Evolutionary conservation across 2,329 filamentous ascomycete species (phyloP), one percentile per base, ranked within the genome.

Genomic region (Ambrosiella cleistominuta): DNA sequence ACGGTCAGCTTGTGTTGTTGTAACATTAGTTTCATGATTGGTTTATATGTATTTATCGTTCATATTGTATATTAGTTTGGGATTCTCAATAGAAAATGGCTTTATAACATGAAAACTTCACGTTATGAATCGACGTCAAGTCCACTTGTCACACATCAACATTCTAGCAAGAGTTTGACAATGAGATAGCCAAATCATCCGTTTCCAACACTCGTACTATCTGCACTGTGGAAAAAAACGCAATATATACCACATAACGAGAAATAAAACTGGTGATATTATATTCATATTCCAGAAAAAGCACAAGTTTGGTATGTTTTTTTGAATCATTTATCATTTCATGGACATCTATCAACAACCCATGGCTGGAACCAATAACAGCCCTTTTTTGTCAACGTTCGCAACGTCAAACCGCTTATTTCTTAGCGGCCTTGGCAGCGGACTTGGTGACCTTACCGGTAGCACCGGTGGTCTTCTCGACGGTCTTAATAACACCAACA

Each of bases 401-500:
- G 38, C 36, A 39, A 38, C 19, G 53, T 53, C 35, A 61, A 58
- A 11, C 45, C 40, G 49, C 65, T 83, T 86, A 86, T 77, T 86
- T 86, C 82, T 85, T 85, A 72, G 71, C 70, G 70, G 81, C 80
- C 81, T 86, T 86, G 73, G 81, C 81, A 71, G 83, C 82, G 67
- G 79, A 81, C 78, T 82, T 82, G 76, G 79, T 81, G 68, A 81
- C 78, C 82, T 87, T 87, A 69, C 77, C 82, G 64, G 73, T 55
- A 67, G 71, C 71, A 63, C 66, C 73, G 61, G 68, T 69, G 63
- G 75, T 66, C 82, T 87, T 88, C 67, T 82, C 81, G 63, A 90
- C 86, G 64, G 78, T 76, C 83, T 95, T 95, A 81, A 94, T 91
- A 77, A 95, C 88, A 85, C 88, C 87, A 76, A 94, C 88, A 66